Base-by-base conservation (phyloP, 1,284 basidiomycete species). In the Leucoagaricus sp. region DNA sequence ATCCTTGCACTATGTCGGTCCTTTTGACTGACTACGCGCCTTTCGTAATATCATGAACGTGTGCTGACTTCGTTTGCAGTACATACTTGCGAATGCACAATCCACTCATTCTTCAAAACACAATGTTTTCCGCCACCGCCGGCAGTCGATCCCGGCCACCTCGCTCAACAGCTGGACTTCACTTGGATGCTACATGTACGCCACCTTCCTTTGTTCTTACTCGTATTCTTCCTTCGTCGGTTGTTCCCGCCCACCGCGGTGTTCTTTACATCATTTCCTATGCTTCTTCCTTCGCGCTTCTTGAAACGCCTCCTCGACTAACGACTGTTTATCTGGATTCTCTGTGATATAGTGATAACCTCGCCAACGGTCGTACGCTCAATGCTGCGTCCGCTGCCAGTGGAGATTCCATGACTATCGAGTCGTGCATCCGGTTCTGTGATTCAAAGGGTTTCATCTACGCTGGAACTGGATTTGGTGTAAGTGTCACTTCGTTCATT, bases 181-280 rank as follows among this genome's bases (percentile, higher is more conserved):
- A 33, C 69, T 77, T 61, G 86, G 86, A 67, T 89, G 87, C 63
- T 84, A 81, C 70, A 81, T 79, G 87, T 89, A 68, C 47, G 82
- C 72, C 33, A 13, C 7, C 6, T 15, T 44, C 49, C 10, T 45
- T 6, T 3, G 19, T 25, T 55, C 36, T 7, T 31, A 47, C 17
- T 29, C 44, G 38, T 36, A 59, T 21, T 13, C 19, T 17, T 34
- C 23, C 21, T 25, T 44, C 33, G 23, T 36, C 31, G 13, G 15
- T 44, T 33, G 38, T 50, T 55, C 31, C 9, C 15, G 40, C 33
- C 55, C 38, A 45, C 34, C n/a, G 9, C 15, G n/a, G 48, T 41
- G 49, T 57, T 31, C 44, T 36, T 45, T 29, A 34, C 31, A 40
- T 42, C 40, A 44, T 53, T 28, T 53, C 23, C 31, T 25, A n/a